These are phyloP conservation scores for Pelargonium australe DNA, from an alignment of 441 rosid species.

Conservation along the genomic window DNA sequence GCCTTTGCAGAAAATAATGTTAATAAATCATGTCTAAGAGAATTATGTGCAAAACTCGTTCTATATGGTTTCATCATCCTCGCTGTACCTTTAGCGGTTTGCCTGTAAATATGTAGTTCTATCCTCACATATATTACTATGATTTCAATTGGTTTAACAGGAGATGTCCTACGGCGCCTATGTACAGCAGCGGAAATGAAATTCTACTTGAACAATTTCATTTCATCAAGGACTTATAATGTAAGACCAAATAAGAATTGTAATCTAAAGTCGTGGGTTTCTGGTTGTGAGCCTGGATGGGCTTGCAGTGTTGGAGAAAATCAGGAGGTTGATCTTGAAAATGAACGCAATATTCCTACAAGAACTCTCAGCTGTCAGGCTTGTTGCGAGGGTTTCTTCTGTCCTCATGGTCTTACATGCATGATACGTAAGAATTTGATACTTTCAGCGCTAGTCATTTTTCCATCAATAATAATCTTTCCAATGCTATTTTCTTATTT, in stretches of 20 bases:
- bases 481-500: background rate
- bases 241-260: conserved; percentile 68
- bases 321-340: conserved; percentile 44
- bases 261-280: conserved; percentile 68
- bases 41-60: background rate
- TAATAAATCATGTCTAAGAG: too few species aligned
- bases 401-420: conserved; percentile 89
- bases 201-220: conserved; percentile 56
- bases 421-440: conserved; percentile 73
- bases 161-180: conserved; percentile 33
- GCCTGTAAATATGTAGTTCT: background rate
- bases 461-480: conserved; percentile 2
- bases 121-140: conserved; percentile 4
- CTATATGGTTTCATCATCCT: background rate
- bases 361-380: conserved; percentile 54
- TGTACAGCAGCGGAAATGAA: conserved; percentile 82
- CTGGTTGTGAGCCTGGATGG: conserved; percentile 99
- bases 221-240: conserved; percentile 25
- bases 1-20: background rate
- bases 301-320: conserved; percentile 51
- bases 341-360: conserved; percentile 49
- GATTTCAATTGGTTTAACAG: conserved; percentile 35
- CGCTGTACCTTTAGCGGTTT: background rate
- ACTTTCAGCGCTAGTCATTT: background rate
- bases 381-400: conserved; percentile 91